Percentiles rank a stretch among this genome's conserved stretches.
These are phyloP conservation scores for Phytophthora melonis DNA, from an alignment of 352 stramenopile genomes.

Conservation along the genomic window DNA sequence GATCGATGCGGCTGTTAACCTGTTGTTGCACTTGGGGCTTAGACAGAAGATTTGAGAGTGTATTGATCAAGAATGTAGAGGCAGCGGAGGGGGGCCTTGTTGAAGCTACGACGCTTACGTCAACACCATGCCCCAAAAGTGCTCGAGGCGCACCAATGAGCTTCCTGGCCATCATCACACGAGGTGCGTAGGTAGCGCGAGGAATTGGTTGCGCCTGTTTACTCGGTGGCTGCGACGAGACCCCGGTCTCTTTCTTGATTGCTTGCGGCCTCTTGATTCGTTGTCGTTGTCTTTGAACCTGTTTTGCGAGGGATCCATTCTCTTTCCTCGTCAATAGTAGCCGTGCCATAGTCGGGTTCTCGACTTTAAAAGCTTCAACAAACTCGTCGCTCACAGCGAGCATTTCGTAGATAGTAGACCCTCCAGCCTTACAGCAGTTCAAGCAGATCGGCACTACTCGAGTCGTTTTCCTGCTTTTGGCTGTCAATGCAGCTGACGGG, in stretches of 20 bases:
- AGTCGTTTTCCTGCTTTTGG: conserved; percentile 29
- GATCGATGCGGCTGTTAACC: too few relatives aligned
- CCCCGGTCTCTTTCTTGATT: background rate
- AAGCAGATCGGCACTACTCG: conserved; percentile 28
- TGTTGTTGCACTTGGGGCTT: too few relatives aligned
- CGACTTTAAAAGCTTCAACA: conserved; percentile 27
- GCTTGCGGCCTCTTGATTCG: conserved; percentile 2
- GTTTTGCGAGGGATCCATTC: background rate
- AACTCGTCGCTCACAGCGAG: conserved; percentile 32
- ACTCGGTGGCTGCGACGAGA: background rate
- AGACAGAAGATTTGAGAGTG: too few relatives aligned
- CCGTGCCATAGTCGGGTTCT: conserved; percentile 22
- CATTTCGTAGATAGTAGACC: conserved; percentile 33
- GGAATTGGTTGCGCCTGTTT: background rate
- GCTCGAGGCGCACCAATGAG: background rate
- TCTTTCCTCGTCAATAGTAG: conserved; percentile 16
- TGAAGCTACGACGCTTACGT: too few relatives aligned
- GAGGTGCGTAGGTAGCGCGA: background rate
- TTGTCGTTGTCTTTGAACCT: background rate
- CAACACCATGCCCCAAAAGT: background rate
- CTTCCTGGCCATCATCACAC: background rate
- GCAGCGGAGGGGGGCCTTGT: too few relatives aligned
- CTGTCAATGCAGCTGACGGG: conserved; percentile 15
- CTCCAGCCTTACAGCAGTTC: conserved; percentile 20
- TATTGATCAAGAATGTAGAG: too few relatives aligned